Evolutionary conservation across 1,284 basidiomycete species (phyloP), one percentile per base, ranked within the genome.

Genomic region (Caloboletus firmus): DNA sequence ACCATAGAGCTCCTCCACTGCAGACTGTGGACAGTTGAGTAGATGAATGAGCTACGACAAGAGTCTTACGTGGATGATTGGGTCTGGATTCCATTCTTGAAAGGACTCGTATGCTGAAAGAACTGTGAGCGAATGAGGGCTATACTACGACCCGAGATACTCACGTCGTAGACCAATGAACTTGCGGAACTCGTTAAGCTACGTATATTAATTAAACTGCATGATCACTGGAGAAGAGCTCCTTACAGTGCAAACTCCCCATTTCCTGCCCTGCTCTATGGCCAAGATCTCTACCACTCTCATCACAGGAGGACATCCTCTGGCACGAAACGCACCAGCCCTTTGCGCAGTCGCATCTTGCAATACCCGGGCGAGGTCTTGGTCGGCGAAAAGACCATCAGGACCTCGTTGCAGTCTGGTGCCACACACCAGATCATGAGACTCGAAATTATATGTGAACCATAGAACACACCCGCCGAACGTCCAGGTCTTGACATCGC

Each of bases 11-110:
- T 79, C 72, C 52, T 80, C 77, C 0, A 92, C 92, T 1, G 85
- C 80, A 22, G 69, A 74, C 85, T 89, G 44, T 20, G 41, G 28
- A 48, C n/a, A 11, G 31, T 48, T 57, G 22, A 63, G 52, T 24
- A 24, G 15, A 30, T 8, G 51, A 56, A 15, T 30, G 18, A 24
- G 11, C 13, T 11, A 12, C 6, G 1, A 24, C 24, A 18, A 30
- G 15, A 7, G 10, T 65, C 82, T 64, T 61, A 87, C 83, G 47
- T 82, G 73, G 51, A 94, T 83, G 45, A 77, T 73, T 10, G 78
- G 70, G 59, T 91, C 79, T 0, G 80, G 74, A 66, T 93, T 94
- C 92, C 92, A 95, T 58, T 93, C 88, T 63, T 79, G 65, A 72
- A 93, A 92, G 34, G 61, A 76, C 22, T 62, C 64, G 61, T 87